phyloP scores from a whole-genome alignment of 202 grass and related monocot genomes.

The Setaria italica region DNA sequence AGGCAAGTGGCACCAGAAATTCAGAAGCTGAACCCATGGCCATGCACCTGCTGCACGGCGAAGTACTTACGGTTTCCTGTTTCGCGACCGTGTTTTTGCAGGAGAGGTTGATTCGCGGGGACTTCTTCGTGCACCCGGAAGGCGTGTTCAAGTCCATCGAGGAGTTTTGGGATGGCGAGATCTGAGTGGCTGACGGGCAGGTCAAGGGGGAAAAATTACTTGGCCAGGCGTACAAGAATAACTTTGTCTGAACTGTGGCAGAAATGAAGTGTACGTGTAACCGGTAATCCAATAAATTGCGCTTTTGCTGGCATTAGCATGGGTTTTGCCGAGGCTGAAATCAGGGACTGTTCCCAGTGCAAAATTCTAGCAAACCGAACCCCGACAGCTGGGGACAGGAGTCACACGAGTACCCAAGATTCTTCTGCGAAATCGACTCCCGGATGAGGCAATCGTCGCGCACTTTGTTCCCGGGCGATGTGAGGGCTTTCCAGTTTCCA shows the following conservation, averaged over 20 bases:
- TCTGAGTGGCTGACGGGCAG: background rate
- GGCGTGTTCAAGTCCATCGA: constrained; percentile 58
- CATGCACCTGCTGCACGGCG: background rate
- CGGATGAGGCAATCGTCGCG: no score
- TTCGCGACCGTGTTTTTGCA: constrained; percentile 43
- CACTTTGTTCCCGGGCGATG: no score
- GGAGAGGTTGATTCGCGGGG: constrained; percentile 48
- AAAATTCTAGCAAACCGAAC: no score
- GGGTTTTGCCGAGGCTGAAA: background rate
- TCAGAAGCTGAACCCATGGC: background rate
- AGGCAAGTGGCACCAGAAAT: constrained; percentile 51
- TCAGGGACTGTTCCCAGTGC: background rate
- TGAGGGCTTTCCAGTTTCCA: no score
- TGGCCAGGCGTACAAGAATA: background rate
- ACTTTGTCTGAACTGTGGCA: background rate
- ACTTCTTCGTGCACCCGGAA: constrained; percentile 41
- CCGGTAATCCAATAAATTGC: background rate
- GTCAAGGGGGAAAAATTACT: no score
- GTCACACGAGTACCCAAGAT: no score
- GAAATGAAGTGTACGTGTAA: background rate
- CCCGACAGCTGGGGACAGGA: no score
- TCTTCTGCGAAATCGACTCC: no score
- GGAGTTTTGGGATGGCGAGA: constrained; percentile 71
- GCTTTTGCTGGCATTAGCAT: background rate
- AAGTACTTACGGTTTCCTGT: background rate